Percentiles rank a stretch among this genome's conserved stretches.
These are phyloP conservation scores for Pseudogymnoascus sp. DNA, from an alignment of 2,329 filamentous ascomycete genomes.

Conservation along the genomic window DNA sequence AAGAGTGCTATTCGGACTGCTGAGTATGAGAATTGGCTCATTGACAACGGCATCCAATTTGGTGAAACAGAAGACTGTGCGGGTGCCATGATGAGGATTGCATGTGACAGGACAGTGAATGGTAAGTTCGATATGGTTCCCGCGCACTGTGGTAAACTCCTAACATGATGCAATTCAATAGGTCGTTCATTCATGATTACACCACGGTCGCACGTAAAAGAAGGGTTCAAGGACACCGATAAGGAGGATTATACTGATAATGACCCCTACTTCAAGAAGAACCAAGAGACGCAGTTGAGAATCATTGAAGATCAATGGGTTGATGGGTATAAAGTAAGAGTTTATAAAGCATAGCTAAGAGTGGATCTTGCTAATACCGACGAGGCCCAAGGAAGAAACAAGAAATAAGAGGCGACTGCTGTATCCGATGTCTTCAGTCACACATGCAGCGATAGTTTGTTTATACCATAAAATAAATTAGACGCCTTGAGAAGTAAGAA, in stretches of 20 bases:
- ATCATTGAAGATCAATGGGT: conserved; percentile 37
- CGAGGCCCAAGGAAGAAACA: conserved; percentile 5
- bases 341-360: conserved; percentile 26
- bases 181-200: conserved; percentile 35
- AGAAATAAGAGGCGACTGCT: not conserved
- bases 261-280: conserved; percentile 32
- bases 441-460: not conserved
- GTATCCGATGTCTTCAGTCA: not conserved
- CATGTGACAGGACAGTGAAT: conserved; percentile 28
- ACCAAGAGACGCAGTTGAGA: conserved; percentile 32
- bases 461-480: not conserved
- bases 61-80: conserved; percentile 22
- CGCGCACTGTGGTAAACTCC: conserved; percentile 11
- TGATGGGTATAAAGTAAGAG: conserved; percentile 30
- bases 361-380: not conserved
- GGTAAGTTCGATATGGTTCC: conserved; percentile 17
- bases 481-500: not conserved
- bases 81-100: conserved; percentile 30
- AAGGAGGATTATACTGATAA: conserved; percentile 32
- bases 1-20: conserved; percentile 24
- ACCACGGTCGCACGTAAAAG: conserved; percentile 31
- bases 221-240: conserved; percentile 34
- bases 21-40: conserved; percentile 35
- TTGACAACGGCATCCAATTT: conserved; percentile 34
- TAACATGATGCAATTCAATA: conserved; percentile 10